These are phyloP conservation scores for Talaromyces sp. DNA, from an alignment of 2,329 filamentous ascomycete species.

Conservation along the genomic window DNA sequence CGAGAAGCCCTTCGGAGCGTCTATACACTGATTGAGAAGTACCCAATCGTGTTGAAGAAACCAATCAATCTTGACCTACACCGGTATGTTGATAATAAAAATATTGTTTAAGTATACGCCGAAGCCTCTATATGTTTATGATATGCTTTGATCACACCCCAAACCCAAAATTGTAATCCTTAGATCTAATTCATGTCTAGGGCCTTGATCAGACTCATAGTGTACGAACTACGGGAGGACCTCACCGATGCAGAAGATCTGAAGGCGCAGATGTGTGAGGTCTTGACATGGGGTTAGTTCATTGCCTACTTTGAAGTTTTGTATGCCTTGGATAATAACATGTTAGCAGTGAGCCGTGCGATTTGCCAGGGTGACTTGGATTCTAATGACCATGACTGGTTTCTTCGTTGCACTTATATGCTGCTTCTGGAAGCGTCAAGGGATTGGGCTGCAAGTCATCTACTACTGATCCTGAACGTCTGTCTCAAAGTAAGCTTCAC, in stretches of 20 bases:
- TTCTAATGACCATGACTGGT: constrained; percentile 12
- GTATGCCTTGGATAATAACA: neutral
- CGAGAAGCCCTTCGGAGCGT: constrained; percentile 6
- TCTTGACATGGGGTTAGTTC: constrained; percentile 8
- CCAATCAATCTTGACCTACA: constrained; percentile 4
- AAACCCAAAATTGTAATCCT: neutral
- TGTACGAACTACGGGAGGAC: constrained; percentile 1
- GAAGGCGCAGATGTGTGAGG: neutral
- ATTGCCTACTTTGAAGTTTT: neutral
- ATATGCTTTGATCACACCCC: too few relatives aligned
- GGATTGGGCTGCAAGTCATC: neutral
- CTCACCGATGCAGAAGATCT: neutral
- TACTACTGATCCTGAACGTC: constrained; percentile 1
- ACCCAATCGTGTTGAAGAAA: neutral
- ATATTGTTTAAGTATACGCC: too few relatives aligned
- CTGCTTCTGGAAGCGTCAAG: constrained; percentile 1
- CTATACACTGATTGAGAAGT: neutral
- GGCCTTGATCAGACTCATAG: constrained; percentile 5
- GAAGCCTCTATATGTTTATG: too few relatives aligned
- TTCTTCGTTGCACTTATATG: constrained; percentile 9
- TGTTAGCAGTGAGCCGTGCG: neutral
- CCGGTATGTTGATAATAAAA: neutral
- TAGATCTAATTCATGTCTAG: neutral
- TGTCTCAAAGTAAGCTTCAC: neutral
- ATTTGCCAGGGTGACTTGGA: neutral